Conservation (phyloP, 2,329 filamentous ascomycete genomes). For the Penicillium olsonii region DNA sequence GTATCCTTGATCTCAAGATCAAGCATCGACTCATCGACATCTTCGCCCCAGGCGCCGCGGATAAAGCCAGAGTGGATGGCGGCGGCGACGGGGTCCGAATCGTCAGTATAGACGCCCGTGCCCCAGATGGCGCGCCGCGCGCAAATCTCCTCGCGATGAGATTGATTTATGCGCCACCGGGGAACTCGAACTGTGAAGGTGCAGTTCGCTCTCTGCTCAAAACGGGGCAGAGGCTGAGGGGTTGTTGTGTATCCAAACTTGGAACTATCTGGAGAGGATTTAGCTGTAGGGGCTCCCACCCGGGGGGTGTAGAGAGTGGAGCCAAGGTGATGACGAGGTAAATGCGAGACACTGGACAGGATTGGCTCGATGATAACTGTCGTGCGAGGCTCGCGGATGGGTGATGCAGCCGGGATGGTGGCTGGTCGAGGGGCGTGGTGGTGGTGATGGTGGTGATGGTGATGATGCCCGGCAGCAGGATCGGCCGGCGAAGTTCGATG, state of each 20-base stretch:
- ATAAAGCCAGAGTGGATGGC: constrained; percentile 95
- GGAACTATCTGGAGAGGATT: constrained; percentile 46
- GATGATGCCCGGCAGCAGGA: constrained; percentile 33
- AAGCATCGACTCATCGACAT: constrained; percentile 70
- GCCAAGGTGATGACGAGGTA: constrained; percentile 78
- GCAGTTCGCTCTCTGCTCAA: constrained; percentile 80
- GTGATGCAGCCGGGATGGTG: constrained; percentile 29
- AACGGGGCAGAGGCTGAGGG: constrained; percentile 74
- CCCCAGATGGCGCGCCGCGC: constrained; percentile 82
- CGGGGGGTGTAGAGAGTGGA: constrained; percentile 77
- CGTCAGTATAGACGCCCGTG: constrained; percentile 91
- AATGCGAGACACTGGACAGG: constrained; percentile 68
- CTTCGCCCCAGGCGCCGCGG: constrained; percentile 80
- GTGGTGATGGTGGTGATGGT: constrained; percentile 50
- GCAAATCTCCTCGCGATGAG: constrained; percentile 80
- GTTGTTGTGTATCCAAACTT: constrained; percentile 61
- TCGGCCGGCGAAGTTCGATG: constrained; percentile 34
- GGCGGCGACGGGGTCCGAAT: constrained; percentile 88
- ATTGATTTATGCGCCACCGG: constrained; percentile 69
- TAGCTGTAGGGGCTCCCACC: constrained; percentile 53
- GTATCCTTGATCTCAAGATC: constrained; percentile 54
- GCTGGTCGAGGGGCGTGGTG: constrained; percentile 31
- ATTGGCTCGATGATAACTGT: constrained; percentile 70
- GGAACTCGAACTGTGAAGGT: constrained; percentile 87
- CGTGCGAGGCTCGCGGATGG: constrained; percentile 61